Evolutionary conservation across 345 rosid species (phyloP), one percentile per base, ranked within the genome.

Genomic region (Eucalyptus camaldulensis): DNA sequence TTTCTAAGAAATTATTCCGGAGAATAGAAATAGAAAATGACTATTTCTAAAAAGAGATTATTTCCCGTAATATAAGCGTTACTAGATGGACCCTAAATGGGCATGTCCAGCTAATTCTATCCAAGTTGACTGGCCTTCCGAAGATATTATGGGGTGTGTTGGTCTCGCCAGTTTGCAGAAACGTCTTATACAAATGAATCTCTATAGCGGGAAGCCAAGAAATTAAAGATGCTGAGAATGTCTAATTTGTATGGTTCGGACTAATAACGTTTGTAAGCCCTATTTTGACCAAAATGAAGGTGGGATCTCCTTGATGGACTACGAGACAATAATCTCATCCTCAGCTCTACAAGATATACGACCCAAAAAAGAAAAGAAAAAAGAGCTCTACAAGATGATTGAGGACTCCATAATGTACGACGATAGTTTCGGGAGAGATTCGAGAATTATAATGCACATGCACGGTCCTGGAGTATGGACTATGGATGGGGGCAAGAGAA

Each of bases 1-100:
- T 4, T 15, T 50, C 2, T 53, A 10, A 53, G 9, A 19, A 53
- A 4, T 53, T 21, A 1, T 53, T 53, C 10, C 0, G 2, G 2
- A 5, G 0, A 53, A 53, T 53, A 53, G 5, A 53, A 19, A 19
- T 53, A 53, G 10, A 19, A 53, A 53, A 53, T 1, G 1, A 53
- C 2, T 53, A 53, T 53, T 19, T 53, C 1, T 1, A 0, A 53
- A 53, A 8, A 53, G 2, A 53, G 8, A 53, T 19, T 53, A 53
- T 19, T 53, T 2, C 1, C 4, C 2, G 0, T 3, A 53, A 53
- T 53, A 19, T 2, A 53, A 53, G 56, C 2, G 1, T 53, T 53
- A 53, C 22, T 1, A 53, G 8, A 53, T 4, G 25, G 22, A 8
- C 25, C 24, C 24, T 53, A 7, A 72, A 33, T 72, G 45, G 45